phyloP scores from a whole-genome alignment of 352 stramenopile species.

The Globisporangium lucens region DNA sequence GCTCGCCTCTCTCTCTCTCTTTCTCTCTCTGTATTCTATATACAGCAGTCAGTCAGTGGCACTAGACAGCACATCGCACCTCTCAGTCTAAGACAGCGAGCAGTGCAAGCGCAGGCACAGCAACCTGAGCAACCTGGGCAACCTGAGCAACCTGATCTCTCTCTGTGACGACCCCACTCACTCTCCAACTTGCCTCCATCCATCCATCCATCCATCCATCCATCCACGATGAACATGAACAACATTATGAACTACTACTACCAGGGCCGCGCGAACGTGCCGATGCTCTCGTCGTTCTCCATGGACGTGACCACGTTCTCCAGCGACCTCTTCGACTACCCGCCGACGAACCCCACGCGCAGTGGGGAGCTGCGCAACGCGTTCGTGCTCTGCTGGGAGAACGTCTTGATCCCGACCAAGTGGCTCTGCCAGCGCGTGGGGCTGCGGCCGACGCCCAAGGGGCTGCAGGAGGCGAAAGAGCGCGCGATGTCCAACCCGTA shows the following conservation, averaged over 20 bases:
- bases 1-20: too few species aligned
- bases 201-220: not conserved
- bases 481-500: conserved; percentile 40
- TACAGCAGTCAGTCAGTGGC: not conserved
- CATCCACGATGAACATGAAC: conserved; percentile 20
- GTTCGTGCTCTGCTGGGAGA: conserved; percentile 67
- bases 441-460: conserved; percentile 33
- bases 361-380: conserved; percentile 38
- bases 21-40: not conserved
- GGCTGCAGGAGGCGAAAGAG: conserved; percentile 49
- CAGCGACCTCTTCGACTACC: conserved; percentile 55
- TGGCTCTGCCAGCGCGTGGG: conserved; percentile 60
- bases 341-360: conserved; percentile 20
- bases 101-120: not conserved
- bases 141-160: not conserved
- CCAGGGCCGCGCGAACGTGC: conserved; percentile 16
- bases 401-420: conserved; percentile 56
- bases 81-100: not conserved
- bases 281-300: conserved; percentile 58
- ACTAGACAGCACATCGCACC: not conserved
- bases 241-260: conserved; percentile 40
- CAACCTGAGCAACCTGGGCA: not conserved
- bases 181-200: conserved; percentile 13
- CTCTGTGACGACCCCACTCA: conserved; percentile 10
- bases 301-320: conserved; percentile 60